Evolutionary conservation across 106 monocot species (phyloP).

Genomic region (Xerophyta viscosa): DNA sequence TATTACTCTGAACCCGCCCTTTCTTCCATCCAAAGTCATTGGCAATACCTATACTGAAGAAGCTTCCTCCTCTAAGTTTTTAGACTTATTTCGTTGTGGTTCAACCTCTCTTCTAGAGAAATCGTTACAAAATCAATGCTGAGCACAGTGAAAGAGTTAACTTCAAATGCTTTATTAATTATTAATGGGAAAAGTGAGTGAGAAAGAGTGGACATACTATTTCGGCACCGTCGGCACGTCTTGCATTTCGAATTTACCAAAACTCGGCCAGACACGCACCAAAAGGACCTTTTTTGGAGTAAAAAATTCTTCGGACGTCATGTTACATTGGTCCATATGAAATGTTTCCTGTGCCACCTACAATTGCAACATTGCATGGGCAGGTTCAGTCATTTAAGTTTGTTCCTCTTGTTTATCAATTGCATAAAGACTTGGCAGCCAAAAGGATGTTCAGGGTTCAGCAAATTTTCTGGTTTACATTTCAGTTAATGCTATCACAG

Average conservation of each 20-base stretch:
- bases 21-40: too few species aligned
- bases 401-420: conserved; percentile 94
- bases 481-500: not conserved
- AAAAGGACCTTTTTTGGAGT: too few species aligned
- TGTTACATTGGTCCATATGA: too few species aligned
- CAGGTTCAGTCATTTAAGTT: conserved; percentile 96
- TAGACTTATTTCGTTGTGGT: conserved; percentile 93
- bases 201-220: too few species aligned
- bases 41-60: too few species aligned
- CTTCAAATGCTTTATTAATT: not conserved
- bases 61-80: conserved; percentile 52
- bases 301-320: too few species aligned
- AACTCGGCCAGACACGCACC: too few species aligned
- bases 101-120: conserved; percentile 67
- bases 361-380: not conserved
- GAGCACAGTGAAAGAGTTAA: conserved; percentile 64
- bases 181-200: not conserved
- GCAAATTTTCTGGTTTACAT: conserved; percentile 66
- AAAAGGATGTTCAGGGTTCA: conserved; percentile 70
- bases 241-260: too few species aligned
- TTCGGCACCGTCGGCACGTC: too few species aligned
- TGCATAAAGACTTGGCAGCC: conserved; percentile 86
- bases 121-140: conserved; percentile 66
- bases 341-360: too few species aligned
- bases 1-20: too few species aligned